Conservation (phyloP, 495 filamentous ascomycete species). For the Penicillium soppii region DNA sequence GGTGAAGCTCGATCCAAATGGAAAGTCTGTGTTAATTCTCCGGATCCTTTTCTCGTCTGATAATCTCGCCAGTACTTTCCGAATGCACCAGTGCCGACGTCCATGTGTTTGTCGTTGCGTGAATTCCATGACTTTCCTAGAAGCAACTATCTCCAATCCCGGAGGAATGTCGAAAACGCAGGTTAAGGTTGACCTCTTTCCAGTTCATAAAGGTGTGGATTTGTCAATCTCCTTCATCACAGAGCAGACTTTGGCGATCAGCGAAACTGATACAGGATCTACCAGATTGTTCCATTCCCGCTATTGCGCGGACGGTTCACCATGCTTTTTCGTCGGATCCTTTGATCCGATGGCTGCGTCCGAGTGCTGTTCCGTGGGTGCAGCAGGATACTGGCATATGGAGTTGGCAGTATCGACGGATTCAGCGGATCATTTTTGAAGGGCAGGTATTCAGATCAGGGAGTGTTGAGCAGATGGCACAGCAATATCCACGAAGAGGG, state of each 20-base stretch:
- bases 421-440: slow-evolving; percentile 21
- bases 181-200: slow-evolving; percentile 5
- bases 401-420: slow-evolving; percentile 30
- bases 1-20: background rate
- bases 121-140: background rate
- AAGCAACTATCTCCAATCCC: background rate
- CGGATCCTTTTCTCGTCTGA: background rate
- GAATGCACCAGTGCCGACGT: background rate
- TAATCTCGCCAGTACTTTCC: background rate
- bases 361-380: slow-evolving; percentile 21
- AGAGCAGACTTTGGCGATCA: too few species aligned
- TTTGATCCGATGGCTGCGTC: slow-evolving; percentile 30
- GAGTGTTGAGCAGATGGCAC: slow-evolving; percentile 8
- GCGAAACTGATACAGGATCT: background rate
- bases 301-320: slow-evolving; percentile 22
- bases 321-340: slow-evolving; percentile 30
- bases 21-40: background rate
- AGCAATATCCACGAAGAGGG: slow-evolving; percentile 2
- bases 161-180: background rate
- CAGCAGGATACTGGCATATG: slow-evolving; percentile 1
- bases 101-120: background rate
- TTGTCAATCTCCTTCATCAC: background rate
- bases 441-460: slow-evolving; percentile 23
- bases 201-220: slow-evolving; percentile 6
- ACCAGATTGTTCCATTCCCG: slow-evolving; percentile 14